Conservation (phyloP, 495 filamentous ascomycete species). For the Annulohypoxylon bovei region DNA sequence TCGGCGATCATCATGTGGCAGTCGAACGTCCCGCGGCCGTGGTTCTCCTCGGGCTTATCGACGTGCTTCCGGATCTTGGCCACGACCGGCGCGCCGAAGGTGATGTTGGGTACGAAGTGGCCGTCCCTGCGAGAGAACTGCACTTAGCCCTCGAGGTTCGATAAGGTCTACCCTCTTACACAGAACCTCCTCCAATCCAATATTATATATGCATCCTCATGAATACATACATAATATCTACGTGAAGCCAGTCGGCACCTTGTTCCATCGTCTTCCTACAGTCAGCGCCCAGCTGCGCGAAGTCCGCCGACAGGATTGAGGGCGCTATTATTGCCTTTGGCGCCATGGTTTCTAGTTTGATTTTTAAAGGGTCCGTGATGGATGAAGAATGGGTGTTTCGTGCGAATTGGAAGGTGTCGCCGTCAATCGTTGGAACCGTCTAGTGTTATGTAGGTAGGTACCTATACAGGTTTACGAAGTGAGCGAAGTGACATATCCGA, state of each 20-base stretch:
- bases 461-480: not conserved
- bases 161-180: not conserved
- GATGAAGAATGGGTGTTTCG: not conserved
- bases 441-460: not conserved
- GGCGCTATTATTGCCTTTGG: constrained; percentile 94
- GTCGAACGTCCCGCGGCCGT: constrained; percentile 91
- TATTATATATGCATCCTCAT: not conserved
- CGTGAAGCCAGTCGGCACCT: constrained; percentile 89
- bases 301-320: constrained; percentile 96
- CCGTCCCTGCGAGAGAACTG: constrained; percentile 67
- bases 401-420: constrained; percentile 5
- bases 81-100: constrained; percentile 92
- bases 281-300: constrained; percentile 83
- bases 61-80: constrained; percentile 91
- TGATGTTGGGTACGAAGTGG: constrained; percentile 98
- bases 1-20: constrained; percentile 99
- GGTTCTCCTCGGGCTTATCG: constrained; percentile 57
- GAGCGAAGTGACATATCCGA: constrained; percentile 3
- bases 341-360: constrained; percentile 65
- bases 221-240: constrained; percentile 79
- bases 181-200: not conserved
- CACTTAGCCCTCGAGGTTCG: constrained; percentile 6
- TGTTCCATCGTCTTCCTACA: constrained; percentile 83
- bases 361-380: not conserved
- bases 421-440: not conserved